These are phyloP conservation scores for Saccharomycopsis fibuligera DNA, from an alignment of 805 yeast genomes.

Conservation along the genomic window DNA sequence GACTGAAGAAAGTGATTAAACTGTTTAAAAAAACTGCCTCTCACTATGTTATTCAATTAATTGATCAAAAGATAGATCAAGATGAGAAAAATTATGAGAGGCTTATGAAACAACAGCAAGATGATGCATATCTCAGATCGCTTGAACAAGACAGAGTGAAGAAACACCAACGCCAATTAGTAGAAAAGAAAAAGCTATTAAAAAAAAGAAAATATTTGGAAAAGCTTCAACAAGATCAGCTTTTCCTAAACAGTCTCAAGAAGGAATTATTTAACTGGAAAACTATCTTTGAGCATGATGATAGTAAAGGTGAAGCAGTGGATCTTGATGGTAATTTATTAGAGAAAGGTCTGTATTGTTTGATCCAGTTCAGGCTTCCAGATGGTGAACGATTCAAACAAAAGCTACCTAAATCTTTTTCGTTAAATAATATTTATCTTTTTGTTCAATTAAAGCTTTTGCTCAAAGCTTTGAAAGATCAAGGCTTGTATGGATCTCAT, in stretches of 20 bases:
- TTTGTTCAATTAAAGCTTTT: conserved; percentile 30
- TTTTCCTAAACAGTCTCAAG: conserved; percentile 15
- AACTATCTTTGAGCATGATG: conserved; percentile 1
- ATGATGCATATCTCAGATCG: conserved; percentile 57
- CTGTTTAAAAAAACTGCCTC: conserved; percentile 38
- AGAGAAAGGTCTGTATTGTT: conserved; percentile 30
- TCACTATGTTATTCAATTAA: conserved; percentile 56
- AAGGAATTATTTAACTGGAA: conserved; percentile 3
- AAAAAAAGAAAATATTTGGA: conserved; percentile 17
- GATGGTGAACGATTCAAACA: conserved; percentile 45
- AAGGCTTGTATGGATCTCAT: not conserved
- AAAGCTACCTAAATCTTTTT: conserved; percentile 34
- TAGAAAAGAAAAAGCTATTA: conserved; percentile 6
- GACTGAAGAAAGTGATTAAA: conserved; percentile 27
- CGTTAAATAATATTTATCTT: conserved; percentile 42
- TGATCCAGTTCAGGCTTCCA: conserved; percentile 50
- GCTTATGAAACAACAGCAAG: conserved; percentile 56
- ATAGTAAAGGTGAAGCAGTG: not conserved
- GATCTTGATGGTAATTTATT: conserved; percentile 13
- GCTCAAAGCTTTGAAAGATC: not conserved
- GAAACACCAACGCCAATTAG: conserved; percentile 29
- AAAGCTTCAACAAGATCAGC: conserved; percentile 18
- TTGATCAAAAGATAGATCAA: conserved; percentile 52
- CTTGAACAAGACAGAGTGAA: conserved; percentile 50
- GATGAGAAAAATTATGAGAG: conserved; percentile 55